Conservation (phyloP, 2,329 filamentous ascomycete species). For the Sphaerulina musiva region DNA sequence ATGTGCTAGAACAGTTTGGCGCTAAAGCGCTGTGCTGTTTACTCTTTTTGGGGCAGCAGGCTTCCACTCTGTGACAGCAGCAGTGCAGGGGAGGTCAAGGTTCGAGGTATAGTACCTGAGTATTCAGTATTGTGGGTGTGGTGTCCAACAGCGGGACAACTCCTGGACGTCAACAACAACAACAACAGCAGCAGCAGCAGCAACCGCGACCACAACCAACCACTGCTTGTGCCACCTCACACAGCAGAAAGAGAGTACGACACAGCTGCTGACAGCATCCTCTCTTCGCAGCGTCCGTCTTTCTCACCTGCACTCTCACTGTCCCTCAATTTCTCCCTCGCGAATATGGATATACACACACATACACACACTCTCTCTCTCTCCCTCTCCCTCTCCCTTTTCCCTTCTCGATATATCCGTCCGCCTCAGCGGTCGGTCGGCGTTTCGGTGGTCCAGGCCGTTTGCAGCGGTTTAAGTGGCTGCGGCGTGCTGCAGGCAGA, state of each 20-base stretch:
- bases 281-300: background rate
- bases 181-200: constrained; percentile 1
- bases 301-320: background rate
- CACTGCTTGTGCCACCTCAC: background rate
- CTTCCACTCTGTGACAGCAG: background rate
- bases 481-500: background rate
- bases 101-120: too few relatives aligned
- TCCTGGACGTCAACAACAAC: background rate
- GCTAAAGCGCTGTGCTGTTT: background rate
- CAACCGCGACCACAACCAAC: background rate
- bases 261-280: background rate
- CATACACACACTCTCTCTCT: background rate
- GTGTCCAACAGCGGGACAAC: too few relatives aligned
- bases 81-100: background rate
- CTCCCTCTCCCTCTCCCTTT: background rate
- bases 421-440: too few relatives aligned
- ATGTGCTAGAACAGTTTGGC: background rate
- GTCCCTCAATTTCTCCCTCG: background rate
- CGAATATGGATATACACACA: too few relatives aligned
- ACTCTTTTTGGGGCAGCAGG: background rate
- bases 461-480: background rate
- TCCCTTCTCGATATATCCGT: background rate
- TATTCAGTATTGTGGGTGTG: too few relatives aligned
- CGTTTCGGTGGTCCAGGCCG: too few relatives aligned
- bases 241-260: background rate